Conservation (phyloP, 371 early-diverging fungal species). For the Phascolomyces articulosus region DNA sequence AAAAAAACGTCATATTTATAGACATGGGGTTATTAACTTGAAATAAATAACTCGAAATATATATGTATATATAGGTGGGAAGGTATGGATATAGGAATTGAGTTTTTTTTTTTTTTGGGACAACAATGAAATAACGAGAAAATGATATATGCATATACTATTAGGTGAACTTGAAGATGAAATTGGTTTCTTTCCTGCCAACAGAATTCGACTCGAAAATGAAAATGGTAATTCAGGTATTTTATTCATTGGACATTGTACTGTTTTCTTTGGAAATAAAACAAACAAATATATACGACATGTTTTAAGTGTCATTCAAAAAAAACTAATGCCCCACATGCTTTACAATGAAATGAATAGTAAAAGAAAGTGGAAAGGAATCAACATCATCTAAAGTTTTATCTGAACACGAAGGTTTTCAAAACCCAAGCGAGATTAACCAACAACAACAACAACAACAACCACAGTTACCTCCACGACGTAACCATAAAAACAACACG, state of each 20-base stretch:
- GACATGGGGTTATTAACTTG: no score
- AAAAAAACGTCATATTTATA: no score
- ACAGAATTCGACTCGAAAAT: conserved; percentile 38
- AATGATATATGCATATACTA: no score
- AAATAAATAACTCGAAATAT: no score
- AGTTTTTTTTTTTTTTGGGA: no score
- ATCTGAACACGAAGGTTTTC: neutral
- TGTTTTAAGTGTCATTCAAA: no score
- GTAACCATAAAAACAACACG: neutral
- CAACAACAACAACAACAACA: neutral
- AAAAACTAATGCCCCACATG: no score
- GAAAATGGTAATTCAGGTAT: conserved; percentile 4
- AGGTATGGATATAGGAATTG: conserved; percentile 39
- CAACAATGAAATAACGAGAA: no score
- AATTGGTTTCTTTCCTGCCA: conserved; percentile 58
- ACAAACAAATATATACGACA: no score
- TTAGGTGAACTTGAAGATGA: conserved; percentile 47
- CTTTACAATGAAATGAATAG: neutral
- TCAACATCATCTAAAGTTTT: neutral
- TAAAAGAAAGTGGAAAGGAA: neutral
- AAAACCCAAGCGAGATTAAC: neutral
- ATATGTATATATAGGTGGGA: conserved; percentile 42
- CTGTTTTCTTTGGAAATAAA: neutral
- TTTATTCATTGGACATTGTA: no score
- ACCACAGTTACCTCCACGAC: neutral